Base-by-base conservation (phyloP, 2,329 filamentous ascomycete genomes). In the Fusarium sororula region DNA sequence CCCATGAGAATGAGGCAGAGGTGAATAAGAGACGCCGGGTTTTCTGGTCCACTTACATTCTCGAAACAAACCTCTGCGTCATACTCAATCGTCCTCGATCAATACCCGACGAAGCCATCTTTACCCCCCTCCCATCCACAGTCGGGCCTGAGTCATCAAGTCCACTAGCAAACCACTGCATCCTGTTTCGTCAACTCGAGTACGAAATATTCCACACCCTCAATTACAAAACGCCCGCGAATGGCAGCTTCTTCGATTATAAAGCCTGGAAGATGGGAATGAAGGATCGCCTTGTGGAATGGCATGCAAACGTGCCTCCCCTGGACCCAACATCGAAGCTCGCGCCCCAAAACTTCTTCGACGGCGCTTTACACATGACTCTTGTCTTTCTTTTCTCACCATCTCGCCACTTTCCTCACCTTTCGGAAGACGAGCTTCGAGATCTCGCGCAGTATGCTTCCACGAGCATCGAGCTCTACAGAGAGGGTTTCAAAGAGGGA, bases 171-270 rank as follows among this genome's bases (percentile, higher is more conserved):
- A 58, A 77, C 2, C 78, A 80, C 39, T 48, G 77, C 22, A 70
- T 79, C 7, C 66, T 67, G 4, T 61, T 55, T 5, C 78, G 77
- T 1, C 68, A 61, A 17, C 55, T 77, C 1, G 77, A 79, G n/a
- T 79, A 77, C 22, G 77, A 79, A 28, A 78, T 78, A 6, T 75
- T 74, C 3, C 58, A 41, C 1, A 80, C 70, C 0, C 62, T 80
- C 0, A 68, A 72, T 39, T 70, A 79, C 7, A 72, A 57, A 12
- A 37, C 41, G 2, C 63, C 70, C 0, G 4, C 38, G 1, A 74
- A 77, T 42, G 75, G 74, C 1, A 66, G 66, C 1, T 41, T 72
- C 2, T 63, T 76, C 7, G 60, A 76, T 14, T 47, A 70, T 10
- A 38, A 59, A 5, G 11, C 17, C 3, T 80, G 78, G 78, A 70